Evolutionary conservation across 495 filamentous ascomycete genomes (phyloP).

Genomic region (Friedmanniomyces simplex): DNA sequence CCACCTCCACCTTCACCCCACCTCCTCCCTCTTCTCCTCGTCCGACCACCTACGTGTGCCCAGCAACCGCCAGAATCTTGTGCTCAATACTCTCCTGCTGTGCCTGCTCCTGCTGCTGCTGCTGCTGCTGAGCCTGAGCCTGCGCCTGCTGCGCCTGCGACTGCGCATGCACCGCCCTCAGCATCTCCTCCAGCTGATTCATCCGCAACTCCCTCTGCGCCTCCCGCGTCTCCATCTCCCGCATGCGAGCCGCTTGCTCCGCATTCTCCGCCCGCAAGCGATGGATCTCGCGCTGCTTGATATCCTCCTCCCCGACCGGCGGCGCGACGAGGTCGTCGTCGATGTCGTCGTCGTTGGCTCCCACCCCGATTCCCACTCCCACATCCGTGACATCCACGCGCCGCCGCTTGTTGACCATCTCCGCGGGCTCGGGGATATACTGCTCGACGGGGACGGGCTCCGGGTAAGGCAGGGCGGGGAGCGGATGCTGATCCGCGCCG

Average conservation of each 20-base stretch:
- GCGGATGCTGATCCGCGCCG: neutral
- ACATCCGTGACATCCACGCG: neutral
- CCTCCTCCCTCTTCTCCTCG: neutral
- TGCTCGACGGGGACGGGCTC: neutral
- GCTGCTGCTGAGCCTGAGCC: neutral
- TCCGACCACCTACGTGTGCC: neutral
- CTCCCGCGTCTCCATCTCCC: constrained; percentile 21
- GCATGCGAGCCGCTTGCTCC: constrained; percentile 22
- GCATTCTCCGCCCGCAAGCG: constrained; percentile 23
- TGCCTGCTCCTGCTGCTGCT: neutral
- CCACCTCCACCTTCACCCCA: neutral
- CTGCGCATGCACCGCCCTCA: neutral
- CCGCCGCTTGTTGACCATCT: neutral
- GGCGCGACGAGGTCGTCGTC: neutral
- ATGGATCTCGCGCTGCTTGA: neutral
- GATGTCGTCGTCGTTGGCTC: neutral
- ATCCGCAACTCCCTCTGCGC: neutral
- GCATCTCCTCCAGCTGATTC: neutral
- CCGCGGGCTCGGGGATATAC: neutral
- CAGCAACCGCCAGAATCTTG: neutral
- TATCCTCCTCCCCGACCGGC: neutral
- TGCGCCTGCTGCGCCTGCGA: too few species aligned
- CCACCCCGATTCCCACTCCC: neutral
- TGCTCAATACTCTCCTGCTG: neutral
- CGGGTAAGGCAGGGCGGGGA: neutral